phyloP scores from a whole-genome alignment of 129 eudicot species.

The Apium graveolens region DNA sequence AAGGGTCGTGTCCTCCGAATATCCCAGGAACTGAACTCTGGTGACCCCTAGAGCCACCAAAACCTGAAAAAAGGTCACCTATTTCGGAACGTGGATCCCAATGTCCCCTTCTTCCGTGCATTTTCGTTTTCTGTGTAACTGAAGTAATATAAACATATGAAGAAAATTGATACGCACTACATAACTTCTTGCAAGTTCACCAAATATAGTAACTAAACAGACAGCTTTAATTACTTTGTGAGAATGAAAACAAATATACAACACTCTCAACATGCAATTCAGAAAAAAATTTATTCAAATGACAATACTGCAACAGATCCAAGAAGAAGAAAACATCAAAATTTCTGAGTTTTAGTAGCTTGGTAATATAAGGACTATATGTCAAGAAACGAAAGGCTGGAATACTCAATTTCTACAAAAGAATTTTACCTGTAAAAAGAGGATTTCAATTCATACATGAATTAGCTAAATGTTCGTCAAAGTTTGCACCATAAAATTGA shows the following conservation, averaged over 20 bases:
- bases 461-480: background rate
- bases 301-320: background rate
- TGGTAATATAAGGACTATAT: background rate
- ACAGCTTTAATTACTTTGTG: background rate
- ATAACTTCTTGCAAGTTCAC: background rate
- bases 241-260: background rate
- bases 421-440: background rate
- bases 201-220: background rate
- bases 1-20: slow-evolving; percentile 75
- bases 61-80: slow-evolving; percentile 49
- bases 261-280: background rate
- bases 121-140: slow-evolving; percentile 22
- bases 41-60: slow-evolving; percentile 48
- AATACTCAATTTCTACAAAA: background rate
- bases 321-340: background rate
- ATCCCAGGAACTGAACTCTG: slow-evolving; percentile 36
- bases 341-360: background rate
- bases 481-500: background rate
- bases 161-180: background rate
- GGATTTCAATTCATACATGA: background rate
- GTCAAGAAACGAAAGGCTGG: background rate
- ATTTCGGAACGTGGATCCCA: slow-evolving; percentile 49
- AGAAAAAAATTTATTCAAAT: background rate
- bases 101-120: slow-evolving; percentile 61
- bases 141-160: slow-evolving; percentile 8